Conservation (phyloP, 306 rosid species). For the Biancaea sappan region DNA sequence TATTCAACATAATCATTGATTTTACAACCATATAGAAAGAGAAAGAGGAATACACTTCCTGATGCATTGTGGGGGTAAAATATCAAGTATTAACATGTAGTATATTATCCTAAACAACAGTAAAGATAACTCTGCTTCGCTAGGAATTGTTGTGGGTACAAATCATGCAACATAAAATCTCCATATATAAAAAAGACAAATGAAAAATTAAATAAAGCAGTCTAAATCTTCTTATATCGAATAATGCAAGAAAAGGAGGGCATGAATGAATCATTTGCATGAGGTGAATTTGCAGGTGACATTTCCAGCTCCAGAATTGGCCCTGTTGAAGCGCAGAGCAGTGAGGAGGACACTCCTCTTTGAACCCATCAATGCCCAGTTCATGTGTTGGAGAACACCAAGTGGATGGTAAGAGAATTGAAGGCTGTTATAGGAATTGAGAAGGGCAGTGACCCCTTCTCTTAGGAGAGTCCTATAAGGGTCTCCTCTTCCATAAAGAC, state of each 20-base stretch:
- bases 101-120: not conserved
- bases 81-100: not conserved
- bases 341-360: slow-evolving; percentile 54
- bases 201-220: not conserved
- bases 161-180: not conserved
- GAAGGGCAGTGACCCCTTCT: slow-evolving; percentile 75
- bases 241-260: not conserved
- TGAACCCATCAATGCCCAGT: slow-evolving; percentile 74
- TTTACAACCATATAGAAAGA: not conserved
- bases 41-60: not conserved
- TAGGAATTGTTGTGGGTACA: not conserved
- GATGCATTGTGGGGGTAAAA: not conserved
- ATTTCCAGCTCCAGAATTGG: slow-evolving; percentile 68
- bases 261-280: slow-evolving; percentile 42
- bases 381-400: slow-evolving; percentile 53
- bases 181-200: slow-evolving; percentile 8
- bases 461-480: slow-evolving; percentile 75
- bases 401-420: slow-evolving; percentile 63
- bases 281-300: slow-evolving; percentile 75
- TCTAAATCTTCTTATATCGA: not conserved
- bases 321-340: slow-evolving; percentile 70
- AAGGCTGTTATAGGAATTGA: slow-evolving; percentile 73
- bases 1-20: not conserved
- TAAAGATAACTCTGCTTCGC: not conserved
- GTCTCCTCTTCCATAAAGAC: slow-evolving; percentile 81